Conservation (phyloP, 2,329 filamentous ascomycete species). For the Paraconiothyrium brasiliense region DNA sequence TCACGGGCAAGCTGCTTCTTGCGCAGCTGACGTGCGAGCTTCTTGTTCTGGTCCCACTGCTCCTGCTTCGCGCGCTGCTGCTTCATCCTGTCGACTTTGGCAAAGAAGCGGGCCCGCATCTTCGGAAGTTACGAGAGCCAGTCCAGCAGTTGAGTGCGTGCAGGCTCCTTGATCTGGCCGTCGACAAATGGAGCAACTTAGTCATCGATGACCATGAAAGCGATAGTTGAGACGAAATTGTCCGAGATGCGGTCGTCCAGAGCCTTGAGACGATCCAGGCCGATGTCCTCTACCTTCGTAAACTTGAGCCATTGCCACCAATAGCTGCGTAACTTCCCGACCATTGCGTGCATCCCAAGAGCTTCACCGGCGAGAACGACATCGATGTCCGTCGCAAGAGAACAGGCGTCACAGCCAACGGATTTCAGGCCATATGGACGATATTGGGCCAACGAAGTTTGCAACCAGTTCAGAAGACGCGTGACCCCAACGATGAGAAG, state of each 20-base stretch:
- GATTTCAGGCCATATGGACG: background rate
- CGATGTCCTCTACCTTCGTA: background rate
- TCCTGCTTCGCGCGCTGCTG: background rate
- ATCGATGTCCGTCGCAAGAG: background rate
- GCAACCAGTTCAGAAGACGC: background rate
- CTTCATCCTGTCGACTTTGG: background rate
- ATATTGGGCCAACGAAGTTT: background rate
- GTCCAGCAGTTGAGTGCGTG: background rate
- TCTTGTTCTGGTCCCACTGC: background rate
- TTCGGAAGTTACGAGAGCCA: background rate
- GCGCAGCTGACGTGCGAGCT: background rate
- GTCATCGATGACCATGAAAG: background rate
- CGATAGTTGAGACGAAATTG: background rate
- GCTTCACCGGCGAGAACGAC: background rate
- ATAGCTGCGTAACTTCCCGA: background rate
- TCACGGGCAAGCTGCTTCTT: background rate
- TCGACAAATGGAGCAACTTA: background rate
- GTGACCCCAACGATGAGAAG: background rate
- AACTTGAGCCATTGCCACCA: background rate
- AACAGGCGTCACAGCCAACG: background rate
- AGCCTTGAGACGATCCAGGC: background rate
- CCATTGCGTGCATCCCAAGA: background rate
- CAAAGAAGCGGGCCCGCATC: background rate
- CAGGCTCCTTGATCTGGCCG: background rate
- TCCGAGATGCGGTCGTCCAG: background rate